Conservation (phyloP, 768 basidiomycete genomes). For the Termitomyces sp. region DNA sequence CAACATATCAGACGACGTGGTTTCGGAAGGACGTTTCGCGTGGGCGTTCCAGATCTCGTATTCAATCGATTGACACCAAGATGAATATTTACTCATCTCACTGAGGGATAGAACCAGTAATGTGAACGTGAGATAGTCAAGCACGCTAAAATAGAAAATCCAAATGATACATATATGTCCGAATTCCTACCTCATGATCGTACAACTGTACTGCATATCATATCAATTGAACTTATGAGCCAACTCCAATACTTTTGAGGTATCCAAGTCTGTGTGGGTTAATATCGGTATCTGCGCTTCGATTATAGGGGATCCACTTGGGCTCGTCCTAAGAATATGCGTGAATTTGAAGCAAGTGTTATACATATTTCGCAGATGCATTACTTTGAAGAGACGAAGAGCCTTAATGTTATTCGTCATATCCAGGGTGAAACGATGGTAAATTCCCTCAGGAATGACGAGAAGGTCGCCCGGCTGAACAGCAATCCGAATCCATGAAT, state of each 20-base stretch:
- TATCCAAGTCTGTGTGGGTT: constrained; percentile 66
- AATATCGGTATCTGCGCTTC: constrained; percentile 55
- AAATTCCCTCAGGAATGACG: constrained; percentile 87
- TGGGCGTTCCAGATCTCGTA: constrained; percentile 23
- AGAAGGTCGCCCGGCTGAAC: constrained; percentile 79
- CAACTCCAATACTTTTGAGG: constrained; percentile 45
- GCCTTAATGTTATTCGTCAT: constrained; percentile 69
- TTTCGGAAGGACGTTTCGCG: constrained; percentile 19
- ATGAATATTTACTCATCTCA: too few species aligned
- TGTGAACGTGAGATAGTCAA: background rate
- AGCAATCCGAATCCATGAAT: constrained; percentile 81
- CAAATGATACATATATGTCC: background rate
- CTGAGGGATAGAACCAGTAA: background rate
- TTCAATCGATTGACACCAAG: background rate
- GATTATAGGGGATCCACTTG: constrained; percentile 82
- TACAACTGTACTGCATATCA: constrained; percentile 1
- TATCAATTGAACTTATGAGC: constrained; percentile 24
- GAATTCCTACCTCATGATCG: constrained; percentile 1
- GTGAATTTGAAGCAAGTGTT: background rate
- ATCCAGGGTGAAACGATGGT: constrained; percentile 93
- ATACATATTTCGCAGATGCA: constrained; percentile 7
- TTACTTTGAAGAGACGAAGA: constrained; percentile 81
- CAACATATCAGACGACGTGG: constrained; percentile 17
- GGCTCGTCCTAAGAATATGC: constrained; percentile 69
- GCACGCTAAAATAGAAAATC: background rate